Conservation (phyloP, 495 filamentous ascomycete genomes). For the Pseudoneurospora amorphoporcata region DNA sequence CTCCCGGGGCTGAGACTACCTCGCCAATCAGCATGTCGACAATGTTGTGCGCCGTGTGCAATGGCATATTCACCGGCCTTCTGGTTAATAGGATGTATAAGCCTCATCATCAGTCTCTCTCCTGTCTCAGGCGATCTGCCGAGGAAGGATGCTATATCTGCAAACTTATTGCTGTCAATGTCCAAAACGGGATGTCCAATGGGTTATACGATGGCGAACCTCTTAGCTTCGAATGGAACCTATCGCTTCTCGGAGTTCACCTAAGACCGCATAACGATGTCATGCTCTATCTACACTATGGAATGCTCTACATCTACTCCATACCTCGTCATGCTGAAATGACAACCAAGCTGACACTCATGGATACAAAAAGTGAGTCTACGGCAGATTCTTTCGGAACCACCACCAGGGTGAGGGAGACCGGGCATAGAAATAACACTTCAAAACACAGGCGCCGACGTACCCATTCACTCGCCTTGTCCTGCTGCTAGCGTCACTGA, state of each 20-base stretch:
- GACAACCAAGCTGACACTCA: not conserved
- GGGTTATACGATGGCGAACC: too few relatives aligned
- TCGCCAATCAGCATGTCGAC: not conserved
- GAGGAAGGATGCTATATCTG: not conserved
- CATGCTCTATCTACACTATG: not conserved
- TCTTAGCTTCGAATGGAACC: too few relatives aligned
- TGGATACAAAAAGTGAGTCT: not conserved
- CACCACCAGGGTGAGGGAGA: not conserved
- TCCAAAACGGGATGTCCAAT: rapidly evolving
- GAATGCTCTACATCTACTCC: rapidly evolving
- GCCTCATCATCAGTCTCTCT: not conserved
- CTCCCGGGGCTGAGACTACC: not conserved
- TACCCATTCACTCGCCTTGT: not conserved
- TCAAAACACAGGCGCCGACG: not conserved
- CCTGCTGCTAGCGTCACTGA: not conserved
- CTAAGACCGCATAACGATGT: rapidly evolving
- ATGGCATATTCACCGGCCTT: not conserved
- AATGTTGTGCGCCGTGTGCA: not conserved
- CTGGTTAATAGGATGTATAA: rapidly evolving
- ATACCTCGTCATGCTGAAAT: not conserved
- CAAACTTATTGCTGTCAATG: not conserved
- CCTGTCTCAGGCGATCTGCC: not conserved
- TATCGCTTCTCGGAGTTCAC: not conserved
- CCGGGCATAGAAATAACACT: not conserved
- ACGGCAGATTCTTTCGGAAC: not conserved